These are phyloP conservation scores for Leccinum ochraceum DNA, from an alignment of 768 basidiomycete genomes.

Conservation along the genomic window DNA sequence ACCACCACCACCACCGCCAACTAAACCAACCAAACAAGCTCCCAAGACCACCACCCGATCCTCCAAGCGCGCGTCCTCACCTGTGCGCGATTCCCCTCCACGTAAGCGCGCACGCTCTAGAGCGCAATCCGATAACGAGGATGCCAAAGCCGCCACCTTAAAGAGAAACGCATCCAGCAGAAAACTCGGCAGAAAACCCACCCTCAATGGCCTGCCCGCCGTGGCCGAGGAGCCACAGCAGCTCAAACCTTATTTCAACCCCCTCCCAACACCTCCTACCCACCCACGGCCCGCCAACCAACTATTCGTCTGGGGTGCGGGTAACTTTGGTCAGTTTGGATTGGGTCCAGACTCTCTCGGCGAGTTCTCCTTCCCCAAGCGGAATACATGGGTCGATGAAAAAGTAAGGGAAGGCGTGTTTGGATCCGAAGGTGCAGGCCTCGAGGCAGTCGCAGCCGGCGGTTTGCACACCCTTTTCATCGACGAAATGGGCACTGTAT, in stretches of 20 bases:
- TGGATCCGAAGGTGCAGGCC: constrained; percentile 72
- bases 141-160: constrained; percentile 29
- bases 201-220: constrained; percentile 32
- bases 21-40: constrained; percentile 21
- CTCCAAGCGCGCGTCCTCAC: constrained; percentile 54
- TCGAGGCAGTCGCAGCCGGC: constrained; percentile 79
- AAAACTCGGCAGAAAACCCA: constrained; percentile 33
- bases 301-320: constrained; percentile 87
- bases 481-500: constrained; percentile 86
- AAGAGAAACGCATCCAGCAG: constrained; percentile 28
- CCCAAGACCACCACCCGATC: constrained; percentile 25
- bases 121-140: constrained; percentile 46
- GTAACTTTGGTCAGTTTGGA: constrained; percentile 95
- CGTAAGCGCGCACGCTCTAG: constrained; percentile 48
- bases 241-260: constrained; percentile 61
- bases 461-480: constrained; percentile 90
- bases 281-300: constrained; percentile 65
- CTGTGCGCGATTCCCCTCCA: constrained; percentile 43
- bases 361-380: constrained; percentile 75
- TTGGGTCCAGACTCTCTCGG: constrained; percentile 74
- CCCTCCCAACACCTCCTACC: constrained; percentile 58
- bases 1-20: constrained; percentile 27
- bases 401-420: constrained; percentile 72
- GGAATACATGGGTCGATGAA: constrained; percentile 75
- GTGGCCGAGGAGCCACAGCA: constrained; percentile 40